phyloP scores from a whole-genome alignment of 331 rosid species.

The Prunus yedoensis region DNA sequence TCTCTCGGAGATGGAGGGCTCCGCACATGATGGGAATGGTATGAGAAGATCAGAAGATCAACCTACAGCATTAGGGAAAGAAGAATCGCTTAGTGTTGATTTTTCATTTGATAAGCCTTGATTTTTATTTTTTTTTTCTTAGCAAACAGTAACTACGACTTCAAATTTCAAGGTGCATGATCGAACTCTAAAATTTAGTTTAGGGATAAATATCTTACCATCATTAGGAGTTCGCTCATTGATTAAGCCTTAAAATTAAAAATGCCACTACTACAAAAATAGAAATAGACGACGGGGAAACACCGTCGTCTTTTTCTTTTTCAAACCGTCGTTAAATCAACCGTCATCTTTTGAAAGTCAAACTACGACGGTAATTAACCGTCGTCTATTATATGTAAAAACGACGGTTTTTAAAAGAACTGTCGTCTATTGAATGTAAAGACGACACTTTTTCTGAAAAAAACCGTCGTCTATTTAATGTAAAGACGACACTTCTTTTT shows the following conservation, averaged over 20 bases:
- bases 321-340: too few relatives aligned
- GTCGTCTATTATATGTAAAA: too few relatives aligned
- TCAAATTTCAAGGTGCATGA: background rate
- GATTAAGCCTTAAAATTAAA: background rate
- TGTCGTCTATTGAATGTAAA: too few relatives aligned
- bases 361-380: too few relatives aligned
- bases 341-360: too few relatives aligned
- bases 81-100: slow-evolving; percentile 30
- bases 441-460: too few relatives aligned
- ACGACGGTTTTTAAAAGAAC: too few relatives aligned
- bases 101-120: slow-evolving; percentile 54
- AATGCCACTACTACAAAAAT: background rate
- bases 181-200: background rate
- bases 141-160: background rate
- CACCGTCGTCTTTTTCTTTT: too few relatives aligned
- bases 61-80: background rate
- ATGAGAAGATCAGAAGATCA: background rate
- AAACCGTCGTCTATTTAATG: too few relatives aligned
- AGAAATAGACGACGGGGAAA: too few relatives aligned
- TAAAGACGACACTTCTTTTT: too few relatives aligned
- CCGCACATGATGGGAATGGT: slow-evolving; percentile 9
- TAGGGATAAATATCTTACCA: background rate
- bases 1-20: slow-evolving; percentile 46
- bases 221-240: background rate
- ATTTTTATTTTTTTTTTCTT: background rate